A percentile compares a stretch with the other conserved stretches of the same genome.
Conservation (phyloP, 202 grass and related monocot genomes). For the Panicum hallii region DNA sequence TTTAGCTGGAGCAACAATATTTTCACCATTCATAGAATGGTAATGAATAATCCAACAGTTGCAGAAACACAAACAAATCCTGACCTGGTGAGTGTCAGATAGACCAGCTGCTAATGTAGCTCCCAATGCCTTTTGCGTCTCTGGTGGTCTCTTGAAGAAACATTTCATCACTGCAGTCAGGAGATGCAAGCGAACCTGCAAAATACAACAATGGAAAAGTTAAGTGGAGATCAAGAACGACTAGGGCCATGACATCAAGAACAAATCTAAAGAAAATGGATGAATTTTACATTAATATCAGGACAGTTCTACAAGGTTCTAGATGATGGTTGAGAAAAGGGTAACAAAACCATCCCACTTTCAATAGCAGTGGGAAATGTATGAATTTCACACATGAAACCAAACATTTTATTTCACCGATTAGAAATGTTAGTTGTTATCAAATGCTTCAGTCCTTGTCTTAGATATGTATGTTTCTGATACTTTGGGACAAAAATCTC, state of each 20-base stretch:
- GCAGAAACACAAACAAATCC: conserved; percentile 17
- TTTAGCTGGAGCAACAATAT: conserved; percentile 39
- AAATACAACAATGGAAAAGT: conserved; percentile 36
- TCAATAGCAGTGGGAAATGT: background rate
- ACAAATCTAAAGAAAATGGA: conserved; percentile 21
- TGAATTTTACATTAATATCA: conserved; percentile 12
- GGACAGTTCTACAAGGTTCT: conserved; percentile 11
- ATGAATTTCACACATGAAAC: conserved; percentile 13
- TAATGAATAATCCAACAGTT: conserved; percentile 5
- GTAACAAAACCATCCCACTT: background rate
- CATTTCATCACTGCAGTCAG: conserved; percentile 96
- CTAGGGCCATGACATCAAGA: conserved; percentile 3
- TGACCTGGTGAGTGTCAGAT: conserved; percentile 89
- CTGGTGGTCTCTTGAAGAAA: conserved; percentile 96
- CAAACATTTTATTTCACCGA: conserved; percentile 1
- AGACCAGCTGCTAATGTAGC: conserved; percentile 88
- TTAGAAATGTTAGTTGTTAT: background rate
- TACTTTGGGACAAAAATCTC: background rate
- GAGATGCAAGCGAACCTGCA: conserved; percentile 95
- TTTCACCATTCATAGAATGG: conserved; percentile 32
- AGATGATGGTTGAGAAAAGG: conserved; percentile 17
- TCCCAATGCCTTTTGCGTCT: conserved; percentile 86
- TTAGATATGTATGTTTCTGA: background rate
- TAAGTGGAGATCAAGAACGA: conserved; percentile 28
- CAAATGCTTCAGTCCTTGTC: conserved; percentile 15